phyloP scores from a whole-genome alignment of 208 protist species.

The Willaertia magna region DNA sequence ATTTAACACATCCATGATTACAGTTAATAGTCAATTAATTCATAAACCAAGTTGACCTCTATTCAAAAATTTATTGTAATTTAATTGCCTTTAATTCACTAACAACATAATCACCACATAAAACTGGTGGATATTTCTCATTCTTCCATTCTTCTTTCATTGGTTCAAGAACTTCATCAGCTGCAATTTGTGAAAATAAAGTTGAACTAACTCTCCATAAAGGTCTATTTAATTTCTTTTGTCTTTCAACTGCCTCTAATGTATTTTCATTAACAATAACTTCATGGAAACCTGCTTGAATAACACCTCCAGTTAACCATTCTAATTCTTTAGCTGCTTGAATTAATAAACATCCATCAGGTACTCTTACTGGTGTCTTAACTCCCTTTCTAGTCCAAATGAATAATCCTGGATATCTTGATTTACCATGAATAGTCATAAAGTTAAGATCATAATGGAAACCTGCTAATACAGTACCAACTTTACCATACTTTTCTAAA shows the following conservation, averaged over 20 bases:
- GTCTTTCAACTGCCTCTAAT: constrained; percentile 10
- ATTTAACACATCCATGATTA: too few relatives aligned
- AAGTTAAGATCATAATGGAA: constrained; percentile 59
- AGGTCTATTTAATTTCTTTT: constrained; percentile 12
- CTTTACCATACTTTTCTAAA: constrained; percentile 22
- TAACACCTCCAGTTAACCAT: constrained; percentile 40
- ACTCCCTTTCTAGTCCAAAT: constrained; percentile 42
- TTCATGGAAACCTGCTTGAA: constrained; percentile 47
- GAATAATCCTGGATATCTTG: constrained; percentile 44
- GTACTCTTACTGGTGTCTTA: constrained; percentile 31
- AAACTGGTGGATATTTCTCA: neutral
- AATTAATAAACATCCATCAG: constrained; percentile 43
- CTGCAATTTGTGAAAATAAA: constrained; percentile 46
- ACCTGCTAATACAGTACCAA: constrained; percentile 41
- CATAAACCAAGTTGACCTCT: too few relatives aligned
- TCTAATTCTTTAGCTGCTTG: constrained; percentile 60
- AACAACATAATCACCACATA: neutral
- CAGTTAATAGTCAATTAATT: too few relatives aligned
- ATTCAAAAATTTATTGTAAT: too few relatives aligned
- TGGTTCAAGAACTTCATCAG: constrained; percentile 29
- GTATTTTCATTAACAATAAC: constrained; percentile 42
- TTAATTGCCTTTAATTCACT: neutral
- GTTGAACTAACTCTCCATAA: constrained; percentile 52
- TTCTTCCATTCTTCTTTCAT: constrained; percentile 6
- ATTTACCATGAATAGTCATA: constrained; percentile 49